Percentiles rank a stretch among this genome's conserved stretches.
These are phyloP conservation scores for Apiospora kogelbergensis DNA, from an alignment of 2,329 filamentous ascomycete species.

Conservation along the genomic window DNA sequence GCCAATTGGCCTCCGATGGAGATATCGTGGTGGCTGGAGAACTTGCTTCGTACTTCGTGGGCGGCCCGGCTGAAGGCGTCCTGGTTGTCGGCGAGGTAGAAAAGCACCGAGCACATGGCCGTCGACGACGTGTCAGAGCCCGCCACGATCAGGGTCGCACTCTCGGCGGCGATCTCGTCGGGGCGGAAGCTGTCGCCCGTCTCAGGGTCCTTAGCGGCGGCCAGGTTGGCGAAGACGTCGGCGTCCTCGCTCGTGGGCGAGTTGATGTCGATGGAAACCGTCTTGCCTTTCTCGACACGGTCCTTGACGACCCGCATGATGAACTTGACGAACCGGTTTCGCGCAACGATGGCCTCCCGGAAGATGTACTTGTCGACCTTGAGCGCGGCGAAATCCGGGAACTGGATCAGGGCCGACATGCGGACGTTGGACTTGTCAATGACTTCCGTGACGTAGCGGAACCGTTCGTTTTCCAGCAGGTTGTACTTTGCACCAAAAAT, in stretches of 20 bases:
- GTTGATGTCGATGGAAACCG: slow-evolving; percentile 6
- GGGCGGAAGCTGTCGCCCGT: slow-evolving; percentile 10
- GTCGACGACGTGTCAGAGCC: slow-evolving; percentile 15
- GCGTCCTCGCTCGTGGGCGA: slow-evolving; percentile 3
- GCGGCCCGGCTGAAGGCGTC: slow-evolving; percentile 12
- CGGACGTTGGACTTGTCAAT: slow-evolving; percentile 16
- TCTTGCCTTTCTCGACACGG: slow-evolving; percentile 11
- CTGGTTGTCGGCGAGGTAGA: slow-evolving; percentile 13
- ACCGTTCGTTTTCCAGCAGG: slow-evolving; percentile 9
- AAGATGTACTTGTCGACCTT: slow-evolving; percentile 14
- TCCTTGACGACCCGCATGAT: slow-evolving; percentile 11
- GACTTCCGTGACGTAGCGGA: slow-evolving; percentile 12
- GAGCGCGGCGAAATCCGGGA: slow-evolving; percentile 6
- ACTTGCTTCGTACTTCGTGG: slow-evolving; percentile 14
- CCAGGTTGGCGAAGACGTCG: slow-evolving; percentile 14
- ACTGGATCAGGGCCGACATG: slow-evolving; percentile 13
- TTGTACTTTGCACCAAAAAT: slow-evolving; percentile 14
- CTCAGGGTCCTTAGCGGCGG: slow-evolving; percentile 13
- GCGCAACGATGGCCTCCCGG: slow-evolving; percentile 8
- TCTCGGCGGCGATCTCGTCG: slow-evolving; percentile 14
- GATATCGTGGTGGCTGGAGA: slow-evolving; percentile 13
- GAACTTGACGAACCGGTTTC: slow-evolving; percentile 15
- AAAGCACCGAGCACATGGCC: slow-evolving; percentile 8
- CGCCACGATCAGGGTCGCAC: slow-evolving; percentile 14
- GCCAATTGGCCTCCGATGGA: slow-evolving; percentile 9